Base-by-base conservation (phyloP, 306 rosid species). In the Echinosophora koreensis region DNA sequence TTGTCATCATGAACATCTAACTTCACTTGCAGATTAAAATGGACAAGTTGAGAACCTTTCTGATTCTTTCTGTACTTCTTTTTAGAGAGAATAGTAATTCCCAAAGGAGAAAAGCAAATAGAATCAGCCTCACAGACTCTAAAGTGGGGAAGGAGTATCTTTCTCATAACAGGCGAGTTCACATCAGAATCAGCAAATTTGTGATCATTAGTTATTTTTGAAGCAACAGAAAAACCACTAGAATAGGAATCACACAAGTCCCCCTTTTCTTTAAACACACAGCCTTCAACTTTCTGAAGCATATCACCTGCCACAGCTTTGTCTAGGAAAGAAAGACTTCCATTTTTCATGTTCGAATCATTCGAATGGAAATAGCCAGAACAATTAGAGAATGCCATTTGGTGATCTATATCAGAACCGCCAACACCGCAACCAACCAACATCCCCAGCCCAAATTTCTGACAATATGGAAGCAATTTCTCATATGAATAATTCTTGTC, bases 351-450 rank as follows among this genome's bases (percentile, higher is more conserved):
- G 61, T 84, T 75, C 38, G 69, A 77, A 76, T 52, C 56, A 71
- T 73, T 66, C 69, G 59, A 76, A 63, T 61, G 61, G 56, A 52
- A 77, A 80, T 38, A 8, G 18, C 85, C 79, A 17, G 80, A 50
- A 35, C 66, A 84, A 68, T 79, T 77, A 62, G 88, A 68, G 86
- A 52, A 59, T 6, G 66, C 84, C 72, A 80, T 80, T 87, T 88
- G 97, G 81, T 74, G 63, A 54, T 95, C 88, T 42, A 95, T 87
- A 74, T 87, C 84, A 81, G 86, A 90, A 80, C 96, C 96, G 67
- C 91, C 97, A 57, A 88, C 95, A 71, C 91, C 92, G 93, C 92
- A 94, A 62, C 92, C 90, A 86, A 82, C 88, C 83, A 86, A 81
- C 84, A 78, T 74, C 52, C 96, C 97, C 80, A 83, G 80, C 70